Conservation (phyloP, 345 rosid species). For the Lepidium aucheri region DNA sequence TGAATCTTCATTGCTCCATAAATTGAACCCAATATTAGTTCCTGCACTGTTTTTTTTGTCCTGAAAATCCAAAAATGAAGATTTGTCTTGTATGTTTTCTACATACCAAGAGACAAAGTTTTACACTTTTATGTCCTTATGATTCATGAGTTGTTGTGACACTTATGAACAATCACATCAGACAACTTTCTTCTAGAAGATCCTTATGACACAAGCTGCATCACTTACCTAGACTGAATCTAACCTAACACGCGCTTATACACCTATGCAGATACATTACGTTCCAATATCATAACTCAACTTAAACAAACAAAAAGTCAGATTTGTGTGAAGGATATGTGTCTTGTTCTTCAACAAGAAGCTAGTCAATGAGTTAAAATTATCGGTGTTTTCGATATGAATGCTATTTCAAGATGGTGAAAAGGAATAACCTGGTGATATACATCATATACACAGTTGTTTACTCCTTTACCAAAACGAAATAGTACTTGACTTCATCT, state of each 20-base stretch:
- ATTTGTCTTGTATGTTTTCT: background rate
- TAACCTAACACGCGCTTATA: constrained; percentile 15
- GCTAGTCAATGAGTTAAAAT: background rate
- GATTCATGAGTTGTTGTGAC: background rate
- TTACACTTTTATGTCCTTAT: background rate
- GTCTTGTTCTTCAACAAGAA: constrained; percentile 2
- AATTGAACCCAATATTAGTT: background rate
- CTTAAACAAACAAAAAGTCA: background rate
- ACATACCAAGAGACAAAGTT: background rate
- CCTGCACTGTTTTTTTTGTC: background rate
- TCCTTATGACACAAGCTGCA: constrained; percentile 13
- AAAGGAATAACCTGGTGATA: constrained; percentile 14
- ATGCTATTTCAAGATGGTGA: background rate
- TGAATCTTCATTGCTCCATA: background rate
- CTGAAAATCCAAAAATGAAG: background rate
- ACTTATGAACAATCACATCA: background rate
- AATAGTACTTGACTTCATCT: constrained; percentile 28
- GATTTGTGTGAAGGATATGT: background rate
- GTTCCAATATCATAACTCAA: constrained; percentile 1
- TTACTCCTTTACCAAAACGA: background rate
- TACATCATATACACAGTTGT: constrained; percentile 21
- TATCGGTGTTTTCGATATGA: background rate
- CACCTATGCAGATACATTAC: constrained; percentile 4
- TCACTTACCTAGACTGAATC: constrained; percentile 14
- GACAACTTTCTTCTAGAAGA: background rate